Evolutionary conservation across 441 rosid genomes (phyloP), one percentile per base, ranked within the genome.

Genomic region (Eruca vesicaria): DNA sequence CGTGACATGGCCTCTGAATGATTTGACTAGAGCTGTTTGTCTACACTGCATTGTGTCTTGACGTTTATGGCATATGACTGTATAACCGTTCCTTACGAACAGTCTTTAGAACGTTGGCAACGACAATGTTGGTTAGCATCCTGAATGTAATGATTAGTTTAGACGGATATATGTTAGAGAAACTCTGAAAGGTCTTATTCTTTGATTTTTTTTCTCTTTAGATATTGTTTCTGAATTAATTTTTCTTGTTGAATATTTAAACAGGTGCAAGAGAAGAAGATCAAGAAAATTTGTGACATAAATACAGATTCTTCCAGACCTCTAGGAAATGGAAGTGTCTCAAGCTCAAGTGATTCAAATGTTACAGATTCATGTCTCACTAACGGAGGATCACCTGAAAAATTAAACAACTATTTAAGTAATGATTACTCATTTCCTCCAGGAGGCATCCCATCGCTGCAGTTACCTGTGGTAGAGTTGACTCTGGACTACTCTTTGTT

Each of bases 211-310:
- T 43, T 0, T 45, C 9, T 15, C 9, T 45, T 45, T 16, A 15
- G 8, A 52, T 31, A 16, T 36, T 75, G 48, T 53, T 62, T 70
- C 20, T 32, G 10, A 38, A 58, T 45, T 69, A 56, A 19, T 31
- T 29, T 43, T 48, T 7, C 8, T n/a, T 31, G 59, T 41, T 55
- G 64, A 63, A 69, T 53, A 62, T 53, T 9, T 69, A 41, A 67
- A 69, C 89, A 92, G 99, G 94, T 94, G 67, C 99, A 90, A 82
- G 98, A 94, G 75, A 94, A 89, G 82, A 92, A 89, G 90, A 85
- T 94, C 50, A 90, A 92, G 84, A 92, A 94, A 83, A 77, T 92
- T 71, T 87, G 93, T 74, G 96, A 87, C 32, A 87, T 90, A 89
- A 94, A 90, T 82, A 58, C 90, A 76, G 97, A 90, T 80, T 86